Evolutionary conservation across 257 asterid genomes (phyloP).

Genomic region (Rhazya stricta): DNA sequence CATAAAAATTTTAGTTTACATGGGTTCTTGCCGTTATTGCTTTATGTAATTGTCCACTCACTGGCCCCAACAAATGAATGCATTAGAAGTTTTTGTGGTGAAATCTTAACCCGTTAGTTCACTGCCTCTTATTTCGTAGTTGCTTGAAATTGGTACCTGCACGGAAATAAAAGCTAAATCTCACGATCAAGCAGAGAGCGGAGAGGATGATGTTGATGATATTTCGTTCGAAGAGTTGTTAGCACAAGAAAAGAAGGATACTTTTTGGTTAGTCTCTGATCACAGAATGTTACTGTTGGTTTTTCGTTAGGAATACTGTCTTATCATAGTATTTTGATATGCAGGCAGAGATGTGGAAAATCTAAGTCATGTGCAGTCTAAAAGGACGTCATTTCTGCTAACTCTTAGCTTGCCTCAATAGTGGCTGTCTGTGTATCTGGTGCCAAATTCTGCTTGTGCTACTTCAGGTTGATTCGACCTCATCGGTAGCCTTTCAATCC

Average conservation of each 20-base stretch:
- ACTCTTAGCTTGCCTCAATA: conserved; percentile 20
- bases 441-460: conserved; percentile 33
- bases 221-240: conserved; percentile 80
- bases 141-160: conserved; percentile 59
- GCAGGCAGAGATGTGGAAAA: conserved; percentile 78
- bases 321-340: conserved; percentile 13
- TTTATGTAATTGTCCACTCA: background rate
- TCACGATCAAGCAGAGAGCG: conserved; percentile 30
- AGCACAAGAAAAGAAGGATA: conserved; percentile 77
- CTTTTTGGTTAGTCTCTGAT: conserved; percentile 50
- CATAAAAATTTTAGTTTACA: background rate
- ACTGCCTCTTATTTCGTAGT: conserved; percentile 31
- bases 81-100: background rate
- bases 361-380: conserved; percentile 37
- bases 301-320: background rate
- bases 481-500: background rate
- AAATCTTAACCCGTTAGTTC: conserved; percentile 3
- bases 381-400: conserved; percentile 20
- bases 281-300: background rate
- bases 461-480: conserved; percentile 19
- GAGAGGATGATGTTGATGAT: conserved; percentile 43
- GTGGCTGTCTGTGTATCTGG: conserved; percentile 34
- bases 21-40: background rate
- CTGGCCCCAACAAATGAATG: background rate
- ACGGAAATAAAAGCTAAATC: conserved; percentile 52